These are phyloP conservation scores for Tolypocladium cylindrosporum DNA, from an alignment of 2,329 filamentous ascomycete species.

Conservation along the genomic window DNA sequence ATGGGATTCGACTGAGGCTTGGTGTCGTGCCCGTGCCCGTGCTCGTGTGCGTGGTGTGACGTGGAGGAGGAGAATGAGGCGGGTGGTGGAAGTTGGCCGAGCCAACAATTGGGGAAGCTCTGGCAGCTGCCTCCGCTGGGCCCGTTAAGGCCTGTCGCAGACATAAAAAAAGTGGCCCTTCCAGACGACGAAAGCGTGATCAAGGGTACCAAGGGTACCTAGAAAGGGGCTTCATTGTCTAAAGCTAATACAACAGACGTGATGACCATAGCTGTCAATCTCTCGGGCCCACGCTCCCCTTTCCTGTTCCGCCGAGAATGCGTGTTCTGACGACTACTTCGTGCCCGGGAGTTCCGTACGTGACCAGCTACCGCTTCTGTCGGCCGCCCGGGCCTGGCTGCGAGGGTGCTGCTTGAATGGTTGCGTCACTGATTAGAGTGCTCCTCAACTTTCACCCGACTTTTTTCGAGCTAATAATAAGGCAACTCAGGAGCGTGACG, in stretches of 20 bases:
- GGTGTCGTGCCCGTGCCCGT: background rate
- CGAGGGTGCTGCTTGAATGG: background rate
- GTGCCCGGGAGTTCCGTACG: background rate
- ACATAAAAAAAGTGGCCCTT: background rate
- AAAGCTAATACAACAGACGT: background rate
- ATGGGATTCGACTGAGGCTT: background rate
- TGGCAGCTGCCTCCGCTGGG: background rate
- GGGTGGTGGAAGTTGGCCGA: background rate
- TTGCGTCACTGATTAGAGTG: background rate
- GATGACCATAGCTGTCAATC: background rate
- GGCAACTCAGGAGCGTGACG: background rate
- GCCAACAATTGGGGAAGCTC: background rate
- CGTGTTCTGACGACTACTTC: background rate
- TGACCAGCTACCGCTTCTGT: background rate
- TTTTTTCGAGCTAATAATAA: background rate
- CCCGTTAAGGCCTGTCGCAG: background rate
- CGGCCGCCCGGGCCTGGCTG: background rate
- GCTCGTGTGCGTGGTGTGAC: background rate
- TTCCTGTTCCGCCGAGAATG: background rate
- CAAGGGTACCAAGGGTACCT: background rate
- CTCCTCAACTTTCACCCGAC: background rate
- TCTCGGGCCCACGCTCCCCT: background rate
- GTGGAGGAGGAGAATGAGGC: background rate
- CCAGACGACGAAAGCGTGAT: too few species aligned
- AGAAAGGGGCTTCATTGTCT: background rate